A percentile compares a stretch with the other conserved stretches of the same genome.
These are phyloP conservation scores for Cardamine resedifolia DNA, from an alignment of 345 rosid species.

Conservation along the genomic window DNA sequence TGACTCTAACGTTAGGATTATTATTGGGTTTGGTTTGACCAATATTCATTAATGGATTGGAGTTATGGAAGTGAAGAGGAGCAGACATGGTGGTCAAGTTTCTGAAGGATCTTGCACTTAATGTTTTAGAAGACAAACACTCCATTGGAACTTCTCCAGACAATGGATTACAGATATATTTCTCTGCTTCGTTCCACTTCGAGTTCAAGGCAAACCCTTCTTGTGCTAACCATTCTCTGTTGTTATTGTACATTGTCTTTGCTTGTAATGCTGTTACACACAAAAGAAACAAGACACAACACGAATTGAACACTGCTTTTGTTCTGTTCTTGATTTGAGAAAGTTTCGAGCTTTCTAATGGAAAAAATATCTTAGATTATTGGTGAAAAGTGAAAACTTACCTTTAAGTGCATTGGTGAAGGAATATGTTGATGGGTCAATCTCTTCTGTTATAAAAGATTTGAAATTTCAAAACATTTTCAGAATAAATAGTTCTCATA, in stretches of 20 bases:
- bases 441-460: slow-evolving; percentile 58
- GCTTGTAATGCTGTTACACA: slow-evolving; percentile 72
- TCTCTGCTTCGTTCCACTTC: slow-evolving; percentile 98
- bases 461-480: background rate
- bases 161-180: slow-evolving; percentile 88
- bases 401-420: slow-evolving; percentile 90
- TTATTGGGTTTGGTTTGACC: slow-evolving; percentile 41
- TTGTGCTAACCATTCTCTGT: slow-evolving; percentile 68
- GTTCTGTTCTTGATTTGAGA: background rate
- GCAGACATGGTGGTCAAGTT: slow-evolving; percentile 67
- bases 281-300: background rate
- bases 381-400: slow-evolving; percentile 20
- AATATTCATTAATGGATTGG: slow-evolving; percentile 23
- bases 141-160: slow-evolving; percentile 99
- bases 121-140: slow-evolving; percentile 84
- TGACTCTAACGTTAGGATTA: slow-evolving; percentile 29
- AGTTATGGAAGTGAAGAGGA: slow-evolving; percentile 58
- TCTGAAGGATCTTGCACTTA: slow-evolving; percentile 72
- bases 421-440: slow-evolving; percentile 91
- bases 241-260: slow-evolving; percentile 49
- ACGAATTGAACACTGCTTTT: background rate
- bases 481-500: background rate
- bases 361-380: background rate
- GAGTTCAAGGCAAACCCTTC: slow-evolving; percentile 85
- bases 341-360: background rate